Evolutionary conservation across 139 green algal genomes (phyloP), one percentile per base, ranked within the genome.

Genomic region (Tetradesmus obliquus): DNA sequence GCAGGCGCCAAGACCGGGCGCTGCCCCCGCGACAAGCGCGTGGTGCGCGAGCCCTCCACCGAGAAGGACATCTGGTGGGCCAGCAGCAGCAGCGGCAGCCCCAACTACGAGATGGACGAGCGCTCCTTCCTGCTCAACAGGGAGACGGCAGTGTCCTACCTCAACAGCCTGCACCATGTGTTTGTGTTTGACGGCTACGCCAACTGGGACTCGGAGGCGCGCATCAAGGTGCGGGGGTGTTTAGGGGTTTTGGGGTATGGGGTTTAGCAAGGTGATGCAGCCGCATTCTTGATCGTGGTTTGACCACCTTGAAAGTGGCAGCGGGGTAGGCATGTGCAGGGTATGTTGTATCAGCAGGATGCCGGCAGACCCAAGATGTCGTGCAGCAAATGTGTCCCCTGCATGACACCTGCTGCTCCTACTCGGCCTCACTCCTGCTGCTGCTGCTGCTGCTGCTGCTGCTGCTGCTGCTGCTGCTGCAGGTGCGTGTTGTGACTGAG

Each of bases 11-110:
- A 98, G 95, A 99, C 97, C 79, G 98, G 98, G 5, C 96, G 98
- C 54, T 97, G 94, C 62, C 98, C 98, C 79, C 97, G 96, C 60
- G 98, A 99, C 97, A 99, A 99, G 97, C 96, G 98, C 69, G 95
- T 99, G 9, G 97, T 99, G 87, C 94, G 95, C 6, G 97, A 99
- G 88, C 58, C 95, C 0, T 79, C 81, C 5, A 96, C 95, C 2
- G 92, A 98, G 91, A 90, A 92, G 17, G 95, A 98, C 90, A 93
- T 99, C n/a, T 99, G 97, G 97, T 92, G 90, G 90, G 90, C 90
- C 83, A 60, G 10, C 83, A 81, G 55, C 57, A 53, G 12, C 81
- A 94, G 93, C 74, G 96, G 96, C 22, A 95, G 92, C 2, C 95
- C 96, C 79, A 98, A 98, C 91, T 96, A 94, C 82, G 97, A 98